Conservation (phyloP, 1,284 basidiomycete genomes). For the Pseudozyma hubeiensis region DNA sequence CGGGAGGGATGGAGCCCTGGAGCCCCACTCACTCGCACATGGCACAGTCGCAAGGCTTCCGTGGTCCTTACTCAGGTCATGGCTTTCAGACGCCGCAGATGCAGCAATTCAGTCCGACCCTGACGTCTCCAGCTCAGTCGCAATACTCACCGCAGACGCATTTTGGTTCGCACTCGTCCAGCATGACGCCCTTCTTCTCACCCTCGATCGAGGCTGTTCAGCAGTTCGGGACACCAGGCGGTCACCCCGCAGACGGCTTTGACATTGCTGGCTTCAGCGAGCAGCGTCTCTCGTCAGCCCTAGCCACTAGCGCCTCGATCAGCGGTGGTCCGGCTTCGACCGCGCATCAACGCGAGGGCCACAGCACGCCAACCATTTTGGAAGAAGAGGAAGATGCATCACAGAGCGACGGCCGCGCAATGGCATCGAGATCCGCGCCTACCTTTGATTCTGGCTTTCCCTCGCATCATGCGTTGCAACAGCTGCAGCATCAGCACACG, state of each 20-base stretch:
- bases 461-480: conserved; percentile 23
- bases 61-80: conserved; percentile 32
- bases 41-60: conserved; percentile 24
- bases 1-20: conserved; percentile 33
- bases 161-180: conserved; percentile 30
- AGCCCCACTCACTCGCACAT: conserved; percentile 38
- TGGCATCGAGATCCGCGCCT: conserved; percentile 18
- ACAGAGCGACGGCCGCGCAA: conserved; percentile 8
- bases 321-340: conserved; percentile 22
- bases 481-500: conserved; percentile 13
- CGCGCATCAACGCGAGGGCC: conserved; percentile 41
- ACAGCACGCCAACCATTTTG: conserved; percentile 61
- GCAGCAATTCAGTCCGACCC: conserved; percentile 44
- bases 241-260: conserved; percentile 29
- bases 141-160: conserved; percentile 50
- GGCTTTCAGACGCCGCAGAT: conserved; percentile 47
- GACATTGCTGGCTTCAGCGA: conserved; percentile 53
- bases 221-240: conserved; percentile 24
- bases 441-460: conserved; percentile 23
- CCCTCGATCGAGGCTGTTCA: conserved; percentile 34
- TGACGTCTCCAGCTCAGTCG: conserved; percentile 47
- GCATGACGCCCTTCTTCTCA: conserved; percentile 42
- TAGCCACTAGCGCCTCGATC: conserved; percentile 53
- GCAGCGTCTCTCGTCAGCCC: conserved; percentile 52
- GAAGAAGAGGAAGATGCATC: conserved; percentile 57